Base-by-base conservation (phyloP, 148 eudicot genomes). In the Vaccinium macrocarpon region DNA sequence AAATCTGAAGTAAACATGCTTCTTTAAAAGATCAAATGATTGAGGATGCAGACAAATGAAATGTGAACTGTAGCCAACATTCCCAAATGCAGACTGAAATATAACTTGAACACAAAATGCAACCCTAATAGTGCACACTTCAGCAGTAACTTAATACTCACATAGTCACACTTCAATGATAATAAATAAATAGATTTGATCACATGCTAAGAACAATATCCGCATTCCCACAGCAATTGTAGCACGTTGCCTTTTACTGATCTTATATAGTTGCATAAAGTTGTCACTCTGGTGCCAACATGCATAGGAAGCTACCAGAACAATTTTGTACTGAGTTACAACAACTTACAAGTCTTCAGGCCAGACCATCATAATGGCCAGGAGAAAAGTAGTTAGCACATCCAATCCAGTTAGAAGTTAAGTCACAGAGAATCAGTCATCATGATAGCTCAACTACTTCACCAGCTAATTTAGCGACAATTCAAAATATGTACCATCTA, bases 1-100 rank as follows among this genome's bases (percentile, higher is more conserved):
- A 29, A 74, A 27, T 66, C 23, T 15, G 1, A 81, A 48, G 4
- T 49, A 42, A 32, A 32, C 81, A 79, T 79, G 66, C 49, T 55
- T 32, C 23, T 55, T 32, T 55, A 0, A 11, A 32, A 53, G 48
- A 32, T 55, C 29, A 79, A 79, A 32, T 56, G 48, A 32, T 59
- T 8, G 12, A 35, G 6, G 38, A 83, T 21, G 82, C 55, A 84
- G 48, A 83, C 68, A 74, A 66, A 25, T 76, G 18, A 70, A 68
- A 53, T 64, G 46, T 21, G 29, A 81, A 25, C 27, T 66, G 51
- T n/a, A 68, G 38, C 4, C 29, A 55, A 64, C 50, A 48, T 85
- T 53, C 23, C 42, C 19, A 80, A 46, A 18, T 80, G 15, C 29
- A 79, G 21, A 42, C 25, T 52, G 29, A 80, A 80, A 38, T 35